Evolutionary conservation across 441 rosid genomes (phyloP).

Genomic region (Gossypium gossypioides): DNA sequence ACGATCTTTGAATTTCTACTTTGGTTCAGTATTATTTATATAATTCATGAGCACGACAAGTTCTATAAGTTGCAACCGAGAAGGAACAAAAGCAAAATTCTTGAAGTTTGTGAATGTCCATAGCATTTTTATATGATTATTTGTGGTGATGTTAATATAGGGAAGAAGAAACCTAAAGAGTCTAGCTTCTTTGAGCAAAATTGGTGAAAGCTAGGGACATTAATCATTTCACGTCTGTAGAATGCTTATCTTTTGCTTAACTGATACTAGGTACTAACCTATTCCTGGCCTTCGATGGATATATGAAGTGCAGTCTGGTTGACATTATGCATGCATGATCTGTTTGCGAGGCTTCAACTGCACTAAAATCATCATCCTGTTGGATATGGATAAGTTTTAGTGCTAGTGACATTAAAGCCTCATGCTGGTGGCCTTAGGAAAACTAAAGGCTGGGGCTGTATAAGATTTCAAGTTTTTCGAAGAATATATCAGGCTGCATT

Average conservation of each 20-base stretch:
- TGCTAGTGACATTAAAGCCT: background rate
- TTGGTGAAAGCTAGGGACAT: background rate
- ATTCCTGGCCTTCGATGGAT: background rate
- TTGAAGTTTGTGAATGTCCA: background rate
- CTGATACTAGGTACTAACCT: background rate
- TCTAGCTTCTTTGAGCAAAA: background rate
- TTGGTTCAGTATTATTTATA: background rate
- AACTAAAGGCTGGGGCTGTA: background rate
- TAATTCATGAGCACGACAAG: background rate
- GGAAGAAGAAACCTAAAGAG: background rate
- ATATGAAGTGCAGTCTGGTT: background rate
- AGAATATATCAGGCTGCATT: background rate
- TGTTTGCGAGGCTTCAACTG: background rate
- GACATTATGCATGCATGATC: background rate
- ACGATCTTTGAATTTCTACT: background rate
- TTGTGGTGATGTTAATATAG: background rate
- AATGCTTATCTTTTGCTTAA: background rate
- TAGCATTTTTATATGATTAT: background rate
- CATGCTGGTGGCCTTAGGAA: background rate
- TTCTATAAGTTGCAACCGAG: background rate
- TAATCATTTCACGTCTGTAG: background rate
- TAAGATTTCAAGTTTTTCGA: background rate
- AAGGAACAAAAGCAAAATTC: background rate
- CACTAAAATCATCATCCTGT: background rate
- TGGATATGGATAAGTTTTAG: background rate